A percentile compares a stretch with the other conserved stretches of the same genome.
phyloP scores from a whole-genome alignment of 768 basidiomycete species.

The Tephrocybe sp. region DNA sequence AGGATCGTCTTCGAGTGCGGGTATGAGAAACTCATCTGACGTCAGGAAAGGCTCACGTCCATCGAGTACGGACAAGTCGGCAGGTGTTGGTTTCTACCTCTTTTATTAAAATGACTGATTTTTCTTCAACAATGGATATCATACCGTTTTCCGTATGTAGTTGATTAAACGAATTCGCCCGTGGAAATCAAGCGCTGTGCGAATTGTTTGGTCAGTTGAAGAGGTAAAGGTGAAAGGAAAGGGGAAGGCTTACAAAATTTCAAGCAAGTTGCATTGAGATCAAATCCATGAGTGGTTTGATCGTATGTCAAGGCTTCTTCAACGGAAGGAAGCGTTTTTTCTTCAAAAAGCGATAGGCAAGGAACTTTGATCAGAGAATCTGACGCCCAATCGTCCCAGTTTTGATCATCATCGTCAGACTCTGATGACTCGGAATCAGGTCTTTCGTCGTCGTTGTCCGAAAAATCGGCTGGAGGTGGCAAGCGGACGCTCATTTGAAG shows the following conservation, averaged over 20 bases:
- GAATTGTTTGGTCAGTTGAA: conserved; percentile 4
- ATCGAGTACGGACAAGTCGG: conserved; percentile 42
- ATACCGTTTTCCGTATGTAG: conserved; percentile 76
- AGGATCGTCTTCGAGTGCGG: conserved; percentile 83
- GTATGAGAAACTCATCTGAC: conserved; percentile 79
- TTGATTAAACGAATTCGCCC: conserved; percentile 82
- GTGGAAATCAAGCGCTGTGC: conserved; percentile 72
- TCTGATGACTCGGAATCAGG: conserved; percentile 27
- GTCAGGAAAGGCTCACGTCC: conserved; percentile 62
- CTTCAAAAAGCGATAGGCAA: conserved; percentile 77
- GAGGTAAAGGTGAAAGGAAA: neutral
- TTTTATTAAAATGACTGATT: conserved; percentile 6
- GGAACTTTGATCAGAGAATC: conserved; percentile 53
- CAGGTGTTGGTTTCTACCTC: conserved; percentile 50
- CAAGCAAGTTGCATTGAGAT: conserved; percentile 48
- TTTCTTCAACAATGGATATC: conserved; percentile 1
- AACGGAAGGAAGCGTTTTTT: conserved; percentile 55
- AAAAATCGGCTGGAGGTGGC: conserved; percentile 25
- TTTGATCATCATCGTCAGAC: conserved; percentile 50
- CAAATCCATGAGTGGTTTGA: conserved; percentile 55
- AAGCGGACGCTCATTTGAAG: conserved; percentile 37
- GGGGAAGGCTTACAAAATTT: conserved; percentile 48
- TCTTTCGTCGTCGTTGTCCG: conserved; percentile 19
- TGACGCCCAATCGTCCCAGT: conserved; percentile 79
- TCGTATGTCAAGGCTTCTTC: conserved; percentile 64